These are phyloP conservation scores for Trichophyton simii DNA, from an alignment of 2,329 filamentous ascomycete species.

Conservation along the genomic window DNA sequence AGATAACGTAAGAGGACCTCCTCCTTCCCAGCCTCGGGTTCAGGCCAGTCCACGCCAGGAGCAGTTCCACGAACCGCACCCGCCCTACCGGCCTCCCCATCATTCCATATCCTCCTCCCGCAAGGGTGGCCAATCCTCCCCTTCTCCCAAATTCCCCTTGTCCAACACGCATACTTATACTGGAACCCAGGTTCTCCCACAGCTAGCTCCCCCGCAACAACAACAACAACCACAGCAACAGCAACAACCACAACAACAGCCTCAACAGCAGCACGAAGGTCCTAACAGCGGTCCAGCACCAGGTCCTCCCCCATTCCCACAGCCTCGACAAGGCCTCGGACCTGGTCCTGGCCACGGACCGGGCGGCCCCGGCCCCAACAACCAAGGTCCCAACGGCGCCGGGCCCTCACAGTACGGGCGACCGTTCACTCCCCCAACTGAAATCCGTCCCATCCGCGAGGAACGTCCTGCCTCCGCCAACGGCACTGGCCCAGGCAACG, in stretches of 20 bases:
- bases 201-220: constrained; percentile 35
- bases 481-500: neutral
- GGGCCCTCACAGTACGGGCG: constrained; percentile 54
- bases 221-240: constrained; percentile 15
- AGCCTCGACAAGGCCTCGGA: constrained; percentile 31
- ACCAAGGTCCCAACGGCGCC: constrained; percentile 42
- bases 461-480: constrained; percentile 46
- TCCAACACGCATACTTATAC: constrained; percentile 42
- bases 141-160: constrained; percentile 48
- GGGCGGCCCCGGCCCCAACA: constrained; percentile 26
- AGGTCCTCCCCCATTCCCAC: constrained; percentile 27
- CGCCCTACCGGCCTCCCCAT: constrained; percentile 37
- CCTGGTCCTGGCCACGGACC: neutral
- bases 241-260: constrained; percentile 14
- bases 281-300: constrained; percentile 12
- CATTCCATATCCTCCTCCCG: constrained; percentile 36
- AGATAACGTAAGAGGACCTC: constrained; percentile 56
- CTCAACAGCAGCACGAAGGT: constrained; percentile 23
- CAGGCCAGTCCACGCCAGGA: constrained; percentile 69
- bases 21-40: constrained; percentile 42
- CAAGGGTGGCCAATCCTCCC: constrained; percentile 35
- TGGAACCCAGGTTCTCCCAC: constrained; percentile 39
- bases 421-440: constrained; percentile 66
- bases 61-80: constrained; percentile 53
- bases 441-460: constrained; percentile 70